Conservation (phyloP, 116 monocot genomes). For the Posidonia oceanica region DNA sequence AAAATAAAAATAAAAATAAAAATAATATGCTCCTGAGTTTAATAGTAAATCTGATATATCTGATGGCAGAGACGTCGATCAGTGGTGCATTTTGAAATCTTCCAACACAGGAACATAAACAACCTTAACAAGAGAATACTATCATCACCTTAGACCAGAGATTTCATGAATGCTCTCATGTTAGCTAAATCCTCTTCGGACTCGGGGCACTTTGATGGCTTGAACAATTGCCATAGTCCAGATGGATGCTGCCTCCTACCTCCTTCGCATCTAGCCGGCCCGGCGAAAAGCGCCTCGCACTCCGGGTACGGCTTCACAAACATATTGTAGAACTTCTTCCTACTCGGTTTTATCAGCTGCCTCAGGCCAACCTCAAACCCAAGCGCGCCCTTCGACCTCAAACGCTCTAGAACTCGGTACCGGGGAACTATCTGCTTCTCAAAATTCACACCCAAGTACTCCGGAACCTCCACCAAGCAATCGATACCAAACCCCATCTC, state of each 20-base stretch:
- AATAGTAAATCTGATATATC: too few species aligned
- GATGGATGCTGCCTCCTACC: conserved; percentile 16
- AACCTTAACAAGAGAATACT: too few species aligned
- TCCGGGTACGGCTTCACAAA: conserved; percentile 92
- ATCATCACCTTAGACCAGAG: conserved; percentile 1
- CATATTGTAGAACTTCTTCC: conserved; percentile 69
- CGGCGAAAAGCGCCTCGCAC: conserved; percentile 60
- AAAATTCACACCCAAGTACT: conserved; percentile 76
- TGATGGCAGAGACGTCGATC: too few species aligned
- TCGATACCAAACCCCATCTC: conserved; percentile 34
- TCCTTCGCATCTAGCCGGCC: conserved; percentile 11
- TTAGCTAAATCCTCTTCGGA: conserved; percentile 31
- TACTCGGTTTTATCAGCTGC: conserved; percentile 49
- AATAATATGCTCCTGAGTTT: too few species aligned
- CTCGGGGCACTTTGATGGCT: conserved; percentile 17
- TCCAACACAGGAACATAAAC: too few species aligned
- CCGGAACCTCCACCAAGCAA: conserved; percentile 56
- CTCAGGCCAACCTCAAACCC: conserved; percentile 48
- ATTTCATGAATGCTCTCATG: conserved; percentile 33
- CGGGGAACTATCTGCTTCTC: conserved; percentile 71
- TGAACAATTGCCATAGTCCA: conserved; percentile 54
- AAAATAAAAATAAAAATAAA: too few species aligned
- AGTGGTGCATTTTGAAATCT: too few species aligned
- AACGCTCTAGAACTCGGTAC: conserved; percentile 45
- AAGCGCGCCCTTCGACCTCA: conserved; percentile 45